Evolutionary conservation across 1,284 basidiomycete genomes (phyloP).

Genomic region (Marasmius oreades): DNA sequence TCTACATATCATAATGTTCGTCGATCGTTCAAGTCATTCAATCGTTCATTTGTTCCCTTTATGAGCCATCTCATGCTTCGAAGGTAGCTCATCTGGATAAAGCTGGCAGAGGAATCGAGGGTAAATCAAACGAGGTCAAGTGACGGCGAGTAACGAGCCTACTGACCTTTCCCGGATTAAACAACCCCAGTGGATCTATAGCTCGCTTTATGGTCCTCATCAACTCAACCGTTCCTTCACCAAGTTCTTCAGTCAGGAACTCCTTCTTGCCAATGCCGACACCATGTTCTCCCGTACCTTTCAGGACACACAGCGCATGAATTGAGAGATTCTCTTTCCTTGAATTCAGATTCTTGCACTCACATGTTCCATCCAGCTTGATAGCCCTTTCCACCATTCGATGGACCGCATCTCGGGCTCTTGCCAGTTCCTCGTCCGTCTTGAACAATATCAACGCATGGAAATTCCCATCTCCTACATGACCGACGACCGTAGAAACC

Average conservation of each 20-base stretch:
- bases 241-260: constrained; percentile 75
- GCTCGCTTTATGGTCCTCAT: constrained; percentile 82
- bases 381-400: constrained; percentile 74
- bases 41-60: background rate
- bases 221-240: constrained; percentile 75
- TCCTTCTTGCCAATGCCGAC: constrained; percentile 84
- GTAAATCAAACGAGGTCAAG: no score
- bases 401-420: constrained; percentile 52
- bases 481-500: constrained; percentile 68
- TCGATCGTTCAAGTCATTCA: no score
- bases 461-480: constrained; percentile 80
- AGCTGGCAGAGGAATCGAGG: constrained; percentile 6
- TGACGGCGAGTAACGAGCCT: background rate
- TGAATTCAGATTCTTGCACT: constrained; percentile 18
- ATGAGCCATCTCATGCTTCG: background rate
- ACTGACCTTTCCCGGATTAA: constrained; percentile 83
- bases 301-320: background rate
- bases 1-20: no score
- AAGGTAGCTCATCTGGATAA: constrained; percentile 12
- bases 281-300: constrained; percentile 83
- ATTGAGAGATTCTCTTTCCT: background rate
- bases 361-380: constrained; percentile 74
- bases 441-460: constrained; percentile 59
- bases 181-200: constrained; percentile 73
- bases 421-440: constrained; percentile 54